Conservation (phyloP, 1,284 basidiomycete genomes). For the Neolentinus lepideus region DNA sequence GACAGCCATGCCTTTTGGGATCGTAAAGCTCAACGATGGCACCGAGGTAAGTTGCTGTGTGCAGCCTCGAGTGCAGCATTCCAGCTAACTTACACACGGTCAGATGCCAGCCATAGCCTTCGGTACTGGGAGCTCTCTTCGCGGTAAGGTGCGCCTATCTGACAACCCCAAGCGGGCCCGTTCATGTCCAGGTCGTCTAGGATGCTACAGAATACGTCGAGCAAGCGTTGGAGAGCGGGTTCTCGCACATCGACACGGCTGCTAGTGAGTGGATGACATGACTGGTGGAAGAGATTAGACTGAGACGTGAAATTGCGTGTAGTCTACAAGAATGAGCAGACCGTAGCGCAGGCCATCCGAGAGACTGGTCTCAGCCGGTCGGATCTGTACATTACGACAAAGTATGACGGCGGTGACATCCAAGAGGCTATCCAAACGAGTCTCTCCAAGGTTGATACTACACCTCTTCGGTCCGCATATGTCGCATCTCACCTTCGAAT, state of each 20-base stretch:
- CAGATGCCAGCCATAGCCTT: slow-evolving; percentile 53
- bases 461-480: neutral
- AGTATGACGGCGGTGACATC: slow-evolving; percentile 38
- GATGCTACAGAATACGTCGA: slow-evolving; percentile 30
- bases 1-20: slow-evolving; percentile 37
- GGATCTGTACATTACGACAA: slow-evolving; percentile 54
- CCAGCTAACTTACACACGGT: neutral
- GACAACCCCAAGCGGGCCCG: neutral
- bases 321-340: slow-evolving; percentile 47
- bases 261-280: slow-evolving; percentile 9
- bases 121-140: slow-evolving; percentile 35
- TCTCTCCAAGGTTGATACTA: slow-evolving; percentile 26
- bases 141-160: neutral
- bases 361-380: slow-evolving; percentile 39
- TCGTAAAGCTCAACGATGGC: slow-evolving; percentile 44
- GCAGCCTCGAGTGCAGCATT: neutral
- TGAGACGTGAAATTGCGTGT: slow-evolving; percentile 16
- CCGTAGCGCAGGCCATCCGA: slow-evolving; percentile 41
- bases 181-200: slow-evolving; percentile 31
- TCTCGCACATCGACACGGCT: slow-evolving; percentile 23
- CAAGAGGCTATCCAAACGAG: slow-evolving; percentile 30
- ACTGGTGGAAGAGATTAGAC: neutral
- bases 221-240: slow-evolving; percentile 22
- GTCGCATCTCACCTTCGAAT: neutral
- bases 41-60: slow-evolving; percentile 26